Evolutionary conservation across 805 yeast genomes (phyloP).

Genomic region (Candida tallmaniae): DNA sequence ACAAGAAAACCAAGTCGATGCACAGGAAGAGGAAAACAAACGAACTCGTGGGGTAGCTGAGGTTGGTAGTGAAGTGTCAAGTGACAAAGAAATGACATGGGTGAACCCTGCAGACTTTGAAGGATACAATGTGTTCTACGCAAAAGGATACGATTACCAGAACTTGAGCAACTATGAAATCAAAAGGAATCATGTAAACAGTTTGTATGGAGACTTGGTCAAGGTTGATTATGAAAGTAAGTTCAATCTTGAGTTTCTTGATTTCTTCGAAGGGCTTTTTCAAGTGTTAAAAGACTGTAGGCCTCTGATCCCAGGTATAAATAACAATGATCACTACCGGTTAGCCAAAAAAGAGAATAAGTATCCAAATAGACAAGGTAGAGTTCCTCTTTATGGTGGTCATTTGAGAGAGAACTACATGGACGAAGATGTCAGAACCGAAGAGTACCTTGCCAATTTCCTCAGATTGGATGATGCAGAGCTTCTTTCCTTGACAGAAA

Average conservation of each 20-base stretch:
- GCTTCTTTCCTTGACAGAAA: conserved; percentile 12
- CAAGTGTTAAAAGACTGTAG: conserved; percentile 14
- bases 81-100: too few species aligned
- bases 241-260: conserved; percentile 5
- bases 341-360: conserved; percentile 14
- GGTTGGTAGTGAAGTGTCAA: too few species aligned
- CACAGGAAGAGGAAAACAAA: too few species aligned
- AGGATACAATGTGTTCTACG: conserved; percentile 3
- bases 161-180: conserved; percentile 2
- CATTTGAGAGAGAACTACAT: conserved; percentile 28
- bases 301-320: conserved; percentile 19
- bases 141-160: conserved; percentile 10
- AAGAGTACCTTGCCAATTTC: conserved; percentile 19
- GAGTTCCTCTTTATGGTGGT: conserved; percentile 29
- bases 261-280: conserved; percentile 19
- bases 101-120: conserved; percentile 5
- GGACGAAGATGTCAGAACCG: conserved; percentile 25
- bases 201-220: conserved; percentile 4
- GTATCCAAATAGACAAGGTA: conserved; percentile 20
- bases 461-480: conserved; percentile 19
- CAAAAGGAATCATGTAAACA: neutral
- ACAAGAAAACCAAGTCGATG: conserved; percentile 1
- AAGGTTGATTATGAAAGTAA: conserved; percentile 7
- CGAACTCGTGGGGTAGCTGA: too few species aligned
- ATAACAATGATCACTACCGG: conserved; percentile 25